Base-by-base conservation (phyloP, 1,139 yeast genomes). In the Citeromyces hawaiiensis region DNA sequence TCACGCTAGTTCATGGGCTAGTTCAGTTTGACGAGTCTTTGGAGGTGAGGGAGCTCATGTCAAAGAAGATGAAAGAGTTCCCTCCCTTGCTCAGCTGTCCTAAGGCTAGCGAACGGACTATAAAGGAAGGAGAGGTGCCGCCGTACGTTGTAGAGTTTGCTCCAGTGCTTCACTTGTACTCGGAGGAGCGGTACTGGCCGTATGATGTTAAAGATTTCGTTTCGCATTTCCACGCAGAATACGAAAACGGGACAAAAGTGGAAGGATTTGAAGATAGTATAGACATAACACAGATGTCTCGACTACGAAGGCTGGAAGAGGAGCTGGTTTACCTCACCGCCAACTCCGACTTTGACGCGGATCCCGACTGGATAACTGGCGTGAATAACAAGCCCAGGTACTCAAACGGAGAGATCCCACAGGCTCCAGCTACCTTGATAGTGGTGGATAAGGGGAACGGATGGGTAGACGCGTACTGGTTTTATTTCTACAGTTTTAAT, bases 401-500 rank as follows among this genome's bases (percentile, higher is more conserved):
- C 38, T 72, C 76, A 39, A 74, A 77, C 34, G 96, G 96, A 0
- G 70, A 68, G 41, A 76, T 83, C 25, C 61, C 63, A 39, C 64
- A 78, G 47, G 96, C 94, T 0, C 95, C 96, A 0, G 88, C 94
- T 0, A 69, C 80, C 0, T 60, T 88, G 37, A 70, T 88, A 25
- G 88, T 85, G 1, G 91, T 83, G 0, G 96, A 88, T 54, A 87
- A 87, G 54, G 96, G 95, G 0, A 81, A 85, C 48, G 96, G 95
- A 3, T 80, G 93, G 75, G 76, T 81, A 1, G 98, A 91, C 56
- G 87, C 96, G 0, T 91, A 73, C 54, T 91, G 97, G 97, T 91
- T 91, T 57, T 88, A 85, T 57, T 91, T 91, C 54, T 91, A 91
- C 55, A 83, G 95, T 1, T 91, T 88, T 63, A 91, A 91, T 53